phyloP scores from a whole-genome alignment of 495 filamentous ascomycete genomes.

The Penicillium psychrofluorescens region DNA sequence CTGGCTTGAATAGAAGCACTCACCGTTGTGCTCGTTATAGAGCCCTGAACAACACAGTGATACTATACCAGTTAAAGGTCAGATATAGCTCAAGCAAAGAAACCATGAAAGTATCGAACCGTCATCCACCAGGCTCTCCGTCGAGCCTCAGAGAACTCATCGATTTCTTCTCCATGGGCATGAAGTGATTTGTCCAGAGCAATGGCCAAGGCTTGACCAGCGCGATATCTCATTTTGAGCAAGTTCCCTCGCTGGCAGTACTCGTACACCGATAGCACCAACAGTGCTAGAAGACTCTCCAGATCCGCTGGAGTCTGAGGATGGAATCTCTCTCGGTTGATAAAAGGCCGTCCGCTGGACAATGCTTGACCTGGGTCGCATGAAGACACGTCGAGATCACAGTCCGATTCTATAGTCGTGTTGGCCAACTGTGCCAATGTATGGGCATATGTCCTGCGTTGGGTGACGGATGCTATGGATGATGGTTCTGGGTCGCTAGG shows the following conservation, averaged over 20 bases:
- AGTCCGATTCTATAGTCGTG: conserved; percentile 48
- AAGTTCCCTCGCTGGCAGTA: conserved; percentile 55
- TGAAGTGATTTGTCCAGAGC: conserved; percentile 49
- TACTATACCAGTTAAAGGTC: conserved; percentile 28
- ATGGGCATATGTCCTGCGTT: conserved; percentile 48
- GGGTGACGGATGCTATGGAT: conserved; percentile 33
- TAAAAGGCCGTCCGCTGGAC: conserved; percentile 32
- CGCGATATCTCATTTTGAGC: conserved; percentile 53
- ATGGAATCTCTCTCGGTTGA: conserved; percentile 44
- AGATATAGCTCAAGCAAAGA: not conserved
- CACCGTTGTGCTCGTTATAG: conserved; percentile 54
- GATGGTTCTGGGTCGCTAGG: conserved; percentile 42
- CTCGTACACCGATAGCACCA: conserved; percentile 52
- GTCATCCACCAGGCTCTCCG: conserved; percentile 53
- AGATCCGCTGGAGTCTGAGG: conserved; percentile 42
- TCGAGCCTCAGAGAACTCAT: conserved; percentile 44
- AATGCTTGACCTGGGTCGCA: conserved; percentile 46
- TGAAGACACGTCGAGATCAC: conserved; percentile 47
- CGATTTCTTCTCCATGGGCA: conserved; percentile 27
- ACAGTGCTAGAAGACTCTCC: conserved; percentile 47
- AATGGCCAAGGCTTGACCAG: conserved; percentile 47
- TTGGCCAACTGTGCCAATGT: conserved; percentile 47
- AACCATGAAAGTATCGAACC: conserved; percentile 15
- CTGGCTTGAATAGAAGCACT: conserved; percentile 6
- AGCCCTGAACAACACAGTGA: conserved; percentile 51